These are phyloP conservation scores for Ganoderma resinaceum DNA, from an alignment of 1,284 basidiomycete genomes.

Conservation along the genomic window DNA sequence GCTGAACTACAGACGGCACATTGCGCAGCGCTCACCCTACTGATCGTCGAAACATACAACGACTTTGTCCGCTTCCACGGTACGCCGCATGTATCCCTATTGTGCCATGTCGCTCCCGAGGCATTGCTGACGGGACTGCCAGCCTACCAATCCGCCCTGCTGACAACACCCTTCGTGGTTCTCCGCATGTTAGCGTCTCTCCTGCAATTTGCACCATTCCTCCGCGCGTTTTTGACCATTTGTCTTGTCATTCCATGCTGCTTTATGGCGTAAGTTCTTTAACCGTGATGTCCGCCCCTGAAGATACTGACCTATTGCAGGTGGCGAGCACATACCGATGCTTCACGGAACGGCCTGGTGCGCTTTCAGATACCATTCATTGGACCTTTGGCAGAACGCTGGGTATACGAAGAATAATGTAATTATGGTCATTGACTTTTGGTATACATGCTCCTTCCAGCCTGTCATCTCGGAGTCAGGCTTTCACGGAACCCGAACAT, in stretches of 20 bases:
- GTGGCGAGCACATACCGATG: slow-evolving; percentile 71
- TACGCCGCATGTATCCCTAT: slow-evolving; percentile 40
- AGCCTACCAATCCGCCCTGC: slow-evolving; percentile 84
- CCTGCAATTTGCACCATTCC: slow-evolving; percentile 55
- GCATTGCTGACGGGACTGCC: neutral
- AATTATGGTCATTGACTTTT: neutral
- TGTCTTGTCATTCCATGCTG: slow-evolving; percentile 48
- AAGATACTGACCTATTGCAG: slow-evolving; percentile 41
- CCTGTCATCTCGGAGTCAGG: neutral
- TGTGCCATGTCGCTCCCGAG: too few relatives aligned
- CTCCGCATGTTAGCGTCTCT: slow-evolving; percentile 66
- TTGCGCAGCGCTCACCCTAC: slow-evolving; percentile 64
- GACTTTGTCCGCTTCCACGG: slow-evolving; percentile 86
- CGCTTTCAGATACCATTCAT: slow-evolving; percentile 73
- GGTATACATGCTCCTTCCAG: neutral
- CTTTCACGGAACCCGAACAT: neutral
- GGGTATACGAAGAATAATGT: slow-evolving; percentile 73
- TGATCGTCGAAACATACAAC: slow-evolving; percentile 82
- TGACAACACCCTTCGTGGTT: slow-evolving; percentile 70
- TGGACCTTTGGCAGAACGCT: slow-evolving; percentile 74
- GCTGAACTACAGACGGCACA: neutral
- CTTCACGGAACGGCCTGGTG: slow-evolving; percentile 58
- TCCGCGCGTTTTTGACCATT: slow-evolving; percentile 55
- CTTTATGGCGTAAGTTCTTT: slow-evolving; percentile 63
- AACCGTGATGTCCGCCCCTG: neutral